These are phyloP conservation scores for Penicillium lividum DNA, from an alignment of 495 filamentous ascomycete species.

Conservation along the genomic window DNA sequence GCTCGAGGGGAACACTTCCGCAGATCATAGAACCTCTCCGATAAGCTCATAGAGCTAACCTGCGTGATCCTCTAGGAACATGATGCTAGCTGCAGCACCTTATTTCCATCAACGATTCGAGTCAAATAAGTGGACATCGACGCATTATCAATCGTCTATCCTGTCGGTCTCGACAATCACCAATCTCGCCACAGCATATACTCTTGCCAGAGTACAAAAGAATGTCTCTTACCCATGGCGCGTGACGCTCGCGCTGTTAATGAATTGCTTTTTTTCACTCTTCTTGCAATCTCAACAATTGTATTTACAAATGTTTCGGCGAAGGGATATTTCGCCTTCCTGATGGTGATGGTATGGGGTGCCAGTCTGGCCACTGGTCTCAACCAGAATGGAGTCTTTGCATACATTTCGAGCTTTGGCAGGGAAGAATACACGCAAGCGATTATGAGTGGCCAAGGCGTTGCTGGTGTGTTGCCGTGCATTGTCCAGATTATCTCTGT, in stretches of 20 bases:
- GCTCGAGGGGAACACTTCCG: background rate
- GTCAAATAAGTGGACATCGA: slow-evolving; percentile 65
- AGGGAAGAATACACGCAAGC: slow-evolving; percentile 87
- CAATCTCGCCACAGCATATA: slow-evolving; percentile 69
- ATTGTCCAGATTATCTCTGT: slow-evolving; percentile 83
- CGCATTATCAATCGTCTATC: slow-evolving; percentile 85
- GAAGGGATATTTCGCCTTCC: slow-evolving; percentile 70
- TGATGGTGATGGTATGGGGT: slow-evolving; percentile 79
- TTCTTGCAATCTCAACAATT: slow-evolving; percentile 79
- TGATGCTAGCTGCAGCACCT: slow-evolving; percentile 93
- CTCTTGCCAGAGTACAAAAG: slow-evolving; percentile 76
- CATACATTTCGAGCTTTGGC: slow-evolving; percentile 84
- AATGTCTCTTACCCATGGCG: slow-evolving; percentile 81
- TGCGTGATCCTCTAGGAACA: slow-evolving; percentile 66
- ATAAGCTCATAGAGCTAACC: slow-evolving; percentile 6
- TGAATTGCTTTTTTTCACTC: slow-evolving; percentile 72
- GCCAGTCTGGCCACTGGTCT: slow-evolving; percentile 79
- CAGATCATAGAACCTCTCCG: background rate
- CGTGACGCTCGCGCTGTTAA: slow-evolving; percentile 68
- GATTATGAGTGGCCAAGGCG: slow-evolving; percentile 92
- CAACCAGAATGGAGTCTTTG: slow-evolving; percentile 92
- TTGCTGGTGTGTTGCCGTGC: slow-evolving; percentile 89
- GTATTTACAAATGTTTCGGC: slow-evolving; percentile 60
- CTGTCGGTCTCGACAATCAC: slow-evolving; percentile 81
- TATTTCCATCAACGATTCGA: slow-evolving; percentile 88